Conservation (phyloP, 331 rosid species). For the Phaseolus coccineus region DNA sequence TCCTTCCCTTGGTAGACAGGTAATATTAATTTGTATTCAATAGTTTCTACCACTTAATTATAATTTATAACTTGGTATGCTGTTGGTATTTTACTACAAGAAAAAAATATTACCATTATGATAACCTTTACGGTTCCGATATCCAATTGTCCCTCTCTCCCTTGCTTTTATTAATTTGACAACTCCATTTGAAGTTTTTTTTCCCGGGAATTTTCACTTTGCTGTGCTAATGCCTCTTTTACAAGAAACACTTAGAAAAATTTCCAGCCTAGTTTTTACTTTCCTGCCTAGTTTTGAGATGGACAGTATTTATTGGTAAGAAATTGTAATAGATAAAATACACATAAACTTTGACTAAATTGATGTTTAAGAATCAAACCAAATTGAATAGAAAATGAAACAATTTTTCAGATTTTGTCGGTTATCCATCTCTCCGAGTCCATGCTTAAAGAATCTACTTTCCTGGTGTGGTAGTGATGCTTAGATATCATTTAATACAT, state of each 20-base stretch:
- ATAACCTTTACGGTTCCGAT: neutral
- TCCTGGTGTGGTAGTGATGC: conserved; percentile 10
- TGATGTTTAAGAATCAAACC: conserved; percentile 17
- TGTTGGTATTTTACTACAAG: conserved; percentile 3
- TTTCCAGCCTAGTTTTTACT: neutral
- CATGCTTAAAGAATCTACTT: neutral
- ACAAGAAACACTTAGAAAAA: neutral
- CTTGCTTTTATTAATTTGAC: neutral
- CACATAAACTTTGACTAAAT: conserved; percentile 14
- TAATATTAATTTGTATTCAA: conserved; percentile 38
- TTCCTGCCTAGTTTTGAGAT: conserved; percentile 9
- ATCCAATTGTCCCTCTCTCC: neutral
- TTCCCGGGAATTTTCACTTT: neutral
- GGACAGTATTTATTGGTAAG: conserved; percentile 15
- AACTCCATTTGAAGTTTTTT: neutral
- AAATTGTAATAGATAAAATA: neutral
- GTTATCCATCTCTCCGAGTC: neutral
- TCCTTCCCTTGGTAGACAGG: conserved; percentile 99
- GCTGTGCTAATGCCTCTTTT: conserved; percentile 25
- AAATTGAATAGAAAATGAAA: conserved; percentile 31
- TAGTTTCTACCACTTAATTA: conserved; percentile 27
- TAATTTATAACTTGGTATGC: conserved; percentile 16
- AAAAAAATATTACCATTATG: conserved; percentile 1
- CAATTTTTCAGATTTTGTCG: conserved; percentile 29
- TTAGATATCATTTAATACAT: neutral